These are phyloP conservation scores for Schizopora paradoxa DNA, from an alignment of 1,284 basidiomycete species.

Conservation along the genomic window DNA sequence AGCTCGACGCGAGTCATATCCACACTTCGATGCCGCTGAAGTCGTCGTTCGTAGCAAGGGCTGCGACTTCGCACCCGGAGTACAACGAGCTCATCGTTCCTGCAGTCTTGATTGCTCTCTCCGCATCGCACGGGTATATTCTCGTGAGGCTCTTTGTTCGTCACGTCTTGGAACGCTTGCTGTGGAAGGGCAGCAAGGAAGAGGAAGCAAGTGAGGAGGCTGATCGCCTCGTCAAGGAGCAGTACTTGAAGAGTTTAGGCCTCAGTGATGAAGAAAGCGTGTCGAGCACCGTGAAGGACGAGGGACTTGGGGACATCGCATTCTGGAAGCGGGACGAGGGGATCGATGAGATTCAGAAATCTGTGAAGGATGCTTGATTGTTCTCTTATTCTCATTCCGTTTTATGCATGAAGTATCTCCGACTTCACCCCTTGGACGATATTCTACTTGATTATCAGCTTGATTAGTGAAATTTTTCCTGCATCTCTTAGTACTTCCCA, in stretches of 20 bases:
- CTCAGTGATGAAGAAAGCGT: slow-evolving; percentile 21
- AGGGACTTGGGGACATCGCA: slow-evolving; percentile 26
- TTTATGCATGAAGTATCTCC: too few relatives aligned
- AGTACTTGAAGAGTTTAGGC: slow-evolving; percentile 46
- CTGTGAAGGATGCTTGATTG: slow-evolving; percentile 52
- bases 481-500: too few relatives aligned
- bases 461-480: too few relatives aligned
- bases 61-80: slow-evolving; percentile 32
- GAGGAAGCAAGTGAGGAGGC: slow-evolving; percentile 48
- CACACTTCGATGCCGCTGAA: slow-evolving; percentile 1
- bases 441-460: too few relatives aligned
- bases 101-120: slow-evolving; percentile 70
- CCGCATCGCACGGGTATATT: slow-evolving; percentile 78
- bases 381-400: too few relatives aligned
- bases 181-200: slow-evolving; percentile 72
- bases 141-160: slow-evolving; percentile 58
- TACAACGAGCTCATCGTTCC: slow-evolving; percentile 48
- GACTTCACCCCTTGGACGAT: too few relatives aligned
- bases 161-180: slow-evolving; percentile 63
- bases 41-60: slow-evolving; percentile 1
- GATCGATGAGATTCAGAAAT: slow-evolving; percentile 54
- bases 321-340: slow-evolving; percentile 70
- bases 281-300: slow-evolving; percentile 16
- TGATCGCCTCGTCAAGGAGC: slow-evolving; percentile 60
- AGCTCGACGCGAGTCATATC: slow-evolving; percentile 25